A percentile compares a stretch with the other conserved stretches of the same genome.
These are phyloP conservation scores for Oemleria cerasiformis DNA, from an alignment of 306 rosid species.

Conservation along the genomic window DNA sequence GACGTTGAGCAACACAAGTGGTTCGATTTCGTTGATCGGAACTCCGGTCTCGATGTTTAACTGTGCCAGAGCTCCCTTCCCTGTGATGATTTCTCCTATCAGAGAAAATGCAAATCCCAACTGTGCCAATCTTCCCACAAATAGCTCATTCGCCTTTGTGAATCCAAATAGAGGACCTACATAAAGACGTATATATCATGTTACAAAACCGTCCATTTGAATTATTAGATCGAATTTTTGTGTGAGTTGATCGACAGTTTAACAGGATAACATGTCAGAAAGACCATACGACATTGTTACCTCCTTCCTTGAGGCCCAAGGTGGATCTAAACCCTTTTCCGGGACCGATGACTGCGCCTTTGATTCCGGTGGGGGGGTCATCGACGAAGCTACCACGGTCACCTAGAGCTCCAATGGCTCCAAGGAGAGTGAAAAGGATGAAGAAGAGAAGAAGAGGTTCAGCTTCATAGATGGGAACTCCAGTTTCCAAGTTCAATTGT, in stretches of 20 bases:
- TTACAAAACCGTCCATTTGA: too few species aligned
- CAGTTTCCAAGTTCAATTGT: slow-evolving; percentile 88
- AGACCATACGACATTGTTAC: too few species aligned
- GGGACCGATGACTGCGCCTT: slow-evolving; percentile 63
- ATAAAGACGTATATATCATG: too few species aligned
- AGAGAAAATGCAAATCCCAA: slow-evolving; percentile 87
- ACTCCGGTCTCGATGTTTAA: slow-evolving; percentile 94
- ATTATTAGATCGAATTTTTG: too few species aligned
- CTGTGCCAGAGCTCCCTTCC: slow-evolving; percentile 96
- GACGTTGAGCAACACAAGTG: slow-evolving; percentile 79
- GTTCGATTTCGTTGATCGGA: slow-evolving; percentile 87
- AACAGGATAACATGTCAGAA: too few species aligned
- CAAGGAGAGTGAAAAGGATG: slow-evolving; percentile 88
- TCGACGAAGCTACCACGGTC: slow-evolving; percentile 92
- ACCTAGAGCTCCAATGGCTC: slow-evolving; percentile 98
- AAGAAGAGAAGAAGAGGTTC: slow-evolving; percentile 95
- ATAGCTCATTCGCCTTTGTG: slow-evolving; percentile 86
- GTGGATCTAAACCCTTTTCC: slow-evolving; percentile 69
- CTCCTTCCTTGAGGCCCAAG: slow-evolving; percentile 87
- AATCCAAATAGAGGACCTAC: slow-evolving; percentile 94
- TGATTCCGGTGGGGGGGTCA: slow-evolving; percentile 57
- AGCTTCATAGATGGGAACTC: slow-evolving; percentile 90
- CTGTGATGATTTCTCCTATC: slow-evolving; percentile 91
- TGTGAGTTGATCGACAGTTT: too few species aligned
- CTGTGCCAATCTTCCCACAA: slow-evolving; percentile 98